Base-by-base conservation (phyloP, 495 filamentous ascomycete species). In the Neurospora sp. region DNA sequence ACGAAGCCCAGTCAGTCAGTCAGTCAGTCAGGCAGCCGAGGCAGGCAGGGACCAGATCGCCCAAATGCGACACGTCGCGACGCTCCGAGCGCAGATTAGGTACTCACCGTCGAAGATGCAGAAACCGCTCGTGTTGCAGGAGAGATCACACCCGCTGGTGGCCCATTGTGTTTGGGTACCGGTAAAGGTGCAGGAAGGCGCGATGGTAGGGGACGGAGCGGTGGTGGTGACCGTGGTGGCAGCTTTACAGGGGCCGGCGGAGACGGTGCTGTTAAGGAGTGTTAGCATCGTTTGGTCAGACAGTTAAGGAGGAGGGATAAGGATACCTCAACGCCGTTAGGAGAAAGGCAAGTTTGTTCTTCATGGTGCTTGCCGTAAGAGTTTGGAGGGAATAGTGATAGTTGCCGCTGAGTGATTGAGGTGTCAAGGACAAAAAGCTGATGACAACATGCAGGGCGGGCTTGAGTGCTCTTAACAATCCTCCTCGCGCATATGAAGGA, bases 41-140 rank as follows among this genome's bases (percentile, higher is more conserved):
- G 35, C 4, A 35, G 35, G 35, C 4, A 35, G 35, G 35, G 35
- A 35, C 4, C 35, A 35, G 35, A 35, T 35, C 35, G 35, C 35
- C 35, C 35, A 35, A 35, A 35, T 35, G 35, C 35, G 35, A 35
- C 35, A 35, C 35, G 35, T 35, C 35, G 4, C 35, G 35, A 35
- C 35, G 35, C 35, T 4, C 35, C 35, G 35, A 35, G n/a, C n/a
- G n/a, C n/a, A n/a, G 35, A 35, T 35, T 35, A 35, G 4, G 4
- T 35, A 35, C 73, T 69, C 0, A 75, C 75, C 16, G 41, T 77
- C 74, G 5, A 38, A 69, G 31, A 71, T 48, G 59, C 74, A 77
- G 40, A 66, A 23, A 8, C 44, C 20, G 14, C 18, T 14, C 31
- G 5, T 42, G 66, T 54, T 4, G 44, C 74, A 76, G 0, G 44